Conservation (phyloP, 2,329 filamentous ascomycete genomes). For the Cytospora piceicola region DNA sequence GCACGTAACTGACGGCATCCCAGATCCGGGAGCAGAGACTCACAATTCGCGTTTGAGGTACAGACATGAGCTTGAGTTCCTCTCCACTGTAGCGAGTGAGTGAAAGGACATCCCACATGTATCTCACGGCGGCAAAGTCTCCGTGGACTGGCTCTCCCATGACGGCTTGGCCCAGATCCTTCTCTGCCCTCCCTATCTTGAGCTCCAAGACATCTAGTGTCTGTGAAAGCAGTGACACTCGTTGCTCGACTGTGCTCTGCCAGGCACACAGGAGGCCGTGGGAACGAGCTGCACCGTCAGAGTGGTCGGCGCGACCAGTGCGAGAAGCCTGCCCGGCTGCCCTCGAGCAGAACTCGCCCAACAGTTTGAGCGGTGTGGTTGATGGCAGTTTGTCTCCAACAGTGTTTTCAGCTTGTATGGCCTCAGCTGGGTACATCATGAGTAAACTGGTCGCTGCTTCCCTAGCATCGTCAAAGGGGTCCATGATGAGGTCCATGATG, state of each 20-base stretch:
- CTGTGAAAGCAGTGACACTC: constrained; percentile 56
- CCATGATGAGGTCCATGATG: constrained; percentile 78
- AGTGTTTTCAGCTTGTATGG: constrained; percentile 37
- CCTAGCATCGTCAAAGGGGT: constrained; percentile 92
- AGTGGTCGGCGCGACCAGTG: constrained; percentile 87
- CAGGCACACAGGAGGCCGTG: constrained; percentile 71
- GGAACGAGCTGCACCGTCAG: constrained; percentile 83
- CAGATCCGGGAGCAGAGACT: constrained; percentile 71
- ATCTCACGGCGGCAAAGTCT: constrained; percentile 68
- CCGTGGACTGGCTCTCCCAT: constrained; percentile 70
- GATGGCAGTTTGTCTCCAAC: constrained; percentile 19
- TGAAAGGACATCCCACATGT: constrained; percentile 57
- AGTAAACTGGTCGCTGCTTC: constrained; percentile 58
- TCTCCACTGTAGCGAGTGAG: constrained; percentile 45
- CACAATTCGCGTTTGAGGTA: constrained; percentile 61
- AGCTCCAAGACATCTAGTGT: constrained; percentile 65
- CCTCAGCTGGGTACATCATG: constrained; percentile 49
- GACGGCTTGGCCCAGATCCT: constrained; percentile 69
- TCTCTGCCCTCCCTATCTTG: constrained; percentile 66
- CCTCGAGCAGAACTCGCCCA: constrained; percentile 53
- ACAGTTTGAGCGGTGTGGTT: constrained; percentile 38
- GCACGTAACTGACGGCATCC: constrained; percentile 72
- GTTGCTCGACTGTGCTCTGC: constrained; percentile 47
- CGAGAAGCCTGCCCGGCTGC: constrained; percentile 63
- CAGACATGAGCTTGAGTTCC: constrained; percentile 43